Conservation (phyloP, 2,329 filamentous ascomycete species). For the Claviceps monticola region DNA sequence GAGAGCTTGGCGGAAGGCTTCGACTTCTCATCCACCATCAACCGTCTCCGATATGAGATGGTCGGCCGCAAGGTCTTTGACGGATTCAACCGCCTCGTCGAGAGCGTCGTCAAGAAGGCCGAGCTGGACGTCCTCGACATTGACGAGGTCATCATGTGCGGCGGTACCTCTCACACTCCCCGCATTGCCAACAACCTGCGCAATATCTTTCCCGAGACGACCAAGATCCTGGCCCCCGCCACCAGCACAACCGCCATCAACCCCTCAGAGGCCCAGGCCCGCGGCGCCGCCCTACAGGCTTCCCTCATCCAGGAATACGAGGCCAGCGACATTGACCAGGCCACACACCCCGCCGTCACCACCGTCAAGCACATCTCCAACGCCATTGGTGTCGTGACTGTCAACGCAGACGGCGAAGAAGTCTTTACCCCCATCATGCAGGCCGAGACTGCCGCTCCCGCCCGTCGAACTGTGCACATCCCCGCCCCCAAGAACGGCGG, state of each 20-base stretch:
- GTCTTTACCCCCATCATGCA: conserved; percentile 70
- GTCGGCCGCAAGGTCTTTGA: conserved; percentile 75
- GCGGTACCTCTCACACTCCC: conserved; percentile 85
- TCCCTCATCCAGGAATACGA: conserved; percentile 93
- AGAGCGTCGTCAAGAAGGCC: conserved; percentile 81
- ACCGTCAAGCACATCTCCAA: conserved; percentile 82
- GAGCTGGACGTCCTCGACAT: conserved; percentile 84
- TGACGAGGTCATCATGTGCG: conserved; percentile 85
- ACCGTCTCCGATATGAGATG: conserved; percentile 85
- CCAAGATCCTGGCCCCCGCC: conserved; percentile 67
- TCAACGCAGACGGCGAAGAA: conserved; percentile 44
- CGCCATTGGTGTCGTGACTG: conserved; percentile 72
- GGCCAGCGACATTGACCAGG: conserved; percentile 84
- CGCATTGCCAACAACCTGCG: conserved; percentile 75
- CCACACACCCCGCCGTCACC: conserved; percentile 87
- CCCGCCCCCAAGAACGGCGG: conserved; percentile 65
- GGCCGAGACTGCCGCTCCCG: conserved; percentile 79
- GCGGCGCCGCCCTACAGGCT: conserved; percentile 90
- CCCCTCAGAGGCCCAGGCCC: conserved; percentile 77
- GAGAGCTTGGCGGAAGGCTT: conserved; percentile 81
- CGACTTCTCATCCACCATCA: conserved; percentile 85
- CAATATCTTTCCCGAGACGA: conserved; percentile 67
- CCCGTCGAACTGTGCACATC: conserved; percentile 72
- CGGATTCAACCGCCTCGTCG: conserved; percentile 74
- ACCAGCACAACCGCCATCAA: conserved; percentile 71